Base-by-base conservation (phyloP, 2,329 filamentous ascomycete genomes). In the Apiospora koreana region DNA sequence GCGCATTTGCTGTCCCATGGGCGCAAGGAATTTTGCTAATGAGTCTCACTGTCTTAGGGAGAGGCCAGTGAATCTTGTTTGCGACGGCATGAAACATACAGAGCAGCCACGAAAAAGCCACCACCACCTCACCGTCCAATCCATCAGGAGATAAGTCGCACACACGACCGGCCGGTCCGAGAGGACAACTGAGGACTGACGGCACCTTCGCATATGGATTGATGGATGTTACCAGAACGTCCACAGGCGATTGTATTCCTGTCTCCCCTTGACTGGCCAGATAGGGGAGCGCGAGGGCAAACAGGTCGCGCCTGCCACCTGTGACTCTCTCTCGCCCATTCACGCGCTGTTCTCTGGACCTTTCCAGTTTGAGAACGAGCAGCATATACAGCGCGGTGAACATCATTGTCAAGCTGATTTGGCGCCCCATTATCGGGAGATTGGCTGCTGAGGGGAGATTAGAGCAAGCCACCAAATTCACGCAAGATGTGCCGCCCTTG, bases 51-150 rank as follows among this genome's bases (percentile, higher is more conserved):
- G 54, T 62, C 54, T 62, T 62, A 62, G 54, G 54, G 7, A 31
- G 23, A 62, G 31, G 54, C 54, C 54, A 38, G 54, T 31, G 31
- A 62, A 62, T 62, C 54, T 62, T 62, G 54, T 62, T 62, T 62
- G 54, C 54, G 54, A 62, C 31, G 54, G 54, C 31, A 62, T 62
- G 54, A 38, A 62, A 62, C 54, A 62, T 38, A 62, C 31, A 62
- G 31, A 38, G 7, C 54, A 35, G 54, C 54, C 54, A 62, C 54
- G 54, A 38, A 62, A 54, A 62, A 62, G 54, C 54, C 54, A 62
- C 31, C 31, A 62, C 31, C 54, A n/a, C 54, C 31, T 8, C 54
- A 62, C 10, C 31, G 18, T 62, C 50, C 28, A 35, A 62, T 62
- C 50, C 50, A 62, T 54, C 48, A 35, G 7, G 28, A 35, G 16